Base-by-base conservation (phyloP, 495 filamentous ascomycete genomes). In the Lophium mytilinum region DNA sequence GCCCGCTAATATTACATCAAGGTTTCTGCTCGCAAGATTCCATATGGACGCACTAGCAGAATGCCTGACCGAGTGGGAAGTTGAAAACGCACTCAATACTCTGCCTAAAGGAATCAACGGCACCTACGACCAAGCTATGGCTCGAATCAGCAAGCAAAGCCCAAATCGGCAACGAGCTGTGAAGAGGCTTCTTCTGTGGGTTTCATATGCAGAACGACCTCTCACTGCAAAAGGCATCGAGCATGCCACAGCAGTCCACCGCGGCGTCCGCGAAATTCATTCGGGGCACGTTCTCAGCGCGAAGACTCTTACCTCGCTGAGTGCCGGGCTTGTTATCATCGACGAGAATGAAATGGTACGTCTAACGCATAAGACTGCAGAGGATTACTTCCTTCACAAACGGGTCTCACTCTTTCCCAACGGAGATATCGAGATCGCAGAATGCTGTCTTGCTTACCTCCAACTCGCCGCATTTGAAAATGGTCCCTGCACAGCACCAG, bases 1-100 rank as follows among this genome's bases (percentile, higher is more conserved):
- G 21, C 21, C 9, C 9, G 21, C 9, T 47, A 9, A 18, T 15
- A 49, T 24, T n/a, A n/a, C n/a, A 42, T 17, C 9, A 47, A 72
- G 73, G 73, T 75, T 76, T 53, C 62, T 76, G 7, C 62, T 75
- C 24, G 70, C 72, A 40, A 67, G 61, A 55, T 65, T 73, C 42
- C 68, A 73, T 52, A 42, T 74, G 1, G 70, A 71, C 48, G 66
- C 68, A 21, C 57, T 76, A 18, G 61, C 43, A 15, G 65, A 66
- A 35, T 65, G 71, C 46, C 61, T 67, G 9, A 72, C 63, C 11
- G 49, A 61, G 3, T 65, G 62, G 39, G 68, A 64, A 1, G 24
- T 74, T 35, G 60, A 58, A 30, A 49, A 55, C 8, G 66, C 68
- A 21, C 53, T 75, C 11, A 30, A 65, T 15, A 63, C 56, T 30